Evolutionary conservation across 139 green algal genomes (phyloP).

Genomic region (Picochlorum sp.): DNA sequence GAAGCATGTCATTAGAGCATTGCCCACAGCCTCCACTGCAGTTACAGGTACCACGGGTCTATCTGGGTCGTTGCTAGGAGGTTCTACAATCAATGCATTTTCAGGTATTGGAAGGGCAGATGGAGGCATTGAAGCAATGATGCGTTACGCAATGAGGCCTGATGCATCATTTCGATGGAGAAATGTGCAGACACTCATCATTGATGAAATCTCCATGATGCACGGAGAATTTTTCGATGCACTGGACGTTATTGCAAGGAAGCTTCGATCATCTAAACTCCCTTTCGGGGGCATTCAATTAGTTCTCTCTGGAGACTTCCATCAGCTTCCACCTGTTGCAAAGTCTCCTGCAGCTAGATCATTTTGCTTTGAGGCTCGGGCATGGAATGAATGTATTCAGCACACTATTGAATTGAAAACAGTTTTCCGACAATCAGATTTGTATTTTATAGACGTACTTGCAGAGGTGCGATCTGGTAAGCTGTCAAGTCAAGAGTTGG

Average conservation of each 20-base stretch:
- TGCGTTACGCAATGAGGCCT: slow-evolving; percentile 4
- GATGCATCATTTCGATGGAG: slow-evolving; percentile 32
- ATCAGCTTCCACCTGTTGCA: slow-evolving; percentile 55
- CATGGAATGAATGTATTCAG: slow-evolving; percentile 39
- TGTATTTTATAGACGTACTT: slow-evolving; percentile 49
- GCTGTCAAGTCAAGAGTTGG: slow-evolving; percentile 10
- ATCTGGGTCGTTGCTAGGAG: slow-evolving; percentile 36
- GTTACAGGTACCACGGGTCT: slow-evolving; percentile 40
- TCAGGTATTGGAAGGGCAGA: slow-evolving; percentile 38
- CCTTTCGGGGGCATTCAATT: slow-evolving; percentile 67
- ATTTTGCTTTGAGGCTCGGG: slow-evolving; percentile 50
- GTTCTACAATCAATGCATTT: slow-evolving; percentile 52
- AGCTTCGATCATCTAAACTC: slow-evolving; percentile 13
- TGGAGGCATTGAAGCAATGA: slow-evolving; percentile 18
- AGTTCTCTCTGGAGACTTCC: slow-evolving; percentile 63
- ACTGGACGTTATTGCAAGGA: slow-evolving; percentile 33
- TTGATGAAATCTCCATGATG: slow-evolving; percentile 63
- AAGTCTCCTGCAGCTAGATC: slow-evolving; percentile 17
- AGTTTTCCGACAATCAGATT: slow-evolving; percentile 51
- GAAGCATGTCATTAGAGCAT: slow-evolving; percentile 27
- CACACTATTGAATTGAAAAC: slow-evolving; percentile 36
- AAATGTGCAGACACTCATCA: slow-evolving; percentile 30
- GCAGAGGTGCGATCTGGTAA: slow-evolving; percentile 36
- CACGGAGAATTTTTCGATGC: slow-evolving; percentile 37
- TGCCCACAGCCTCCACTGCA: slow-evolving; percentile 29